Evolutionary conservation across 2,329 filamentous ascomycete genomes (phyloP), one percentile per base, ranked within the genome.

Genomic region (Emergomyces orientalis): DNA sequence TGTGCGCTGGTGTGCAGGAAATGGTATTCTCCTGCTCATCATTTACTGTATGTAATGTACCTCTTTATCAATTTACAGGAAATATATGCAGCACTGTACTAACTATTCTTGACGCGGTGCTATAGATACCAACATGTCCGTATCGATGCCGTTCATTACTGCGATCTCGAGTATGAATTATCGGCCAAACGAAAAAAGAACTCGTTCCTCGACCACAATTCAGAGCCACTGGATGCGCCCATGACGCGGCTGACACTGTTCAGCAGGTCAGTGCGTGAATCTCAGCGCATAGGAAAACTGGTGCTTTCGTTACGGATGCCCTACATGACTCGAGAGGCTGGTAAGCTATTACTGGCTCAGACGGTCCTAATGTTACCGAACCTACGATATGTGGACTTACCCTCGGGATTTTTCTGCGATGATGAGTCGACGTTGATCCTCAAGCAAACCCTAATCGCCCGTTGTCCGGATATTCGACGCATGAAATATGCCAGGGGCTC

Each of bases 81-180:
- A 52, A 17, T 25, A 34, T 54, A 54, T 27, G 3, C 22, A 25
- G 3, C 5, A 27, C 55, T 14, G 55, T 41, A 19, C 47, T 17
- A 41, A 34, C 43, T 14, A 49, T 61, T 41, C 57, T 7, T 62
- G 37, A 56, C 34, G 25, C 8, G 8, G 52, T 61, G 51, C 34
- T 59, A 43, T 70, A 95, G 90, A 68, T 96, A 95, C 74, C 87
- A 88, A 70, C 92, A 91, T 79, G 87, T 97, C 67, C 89, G 92
- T 64, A 94, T 97, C 73, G 93, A 97, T 73, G 85, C 89, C 22
- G 92, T 97, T 39, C 93, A 97, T 77, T 97, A 96, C 78, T 97
- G 93, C 79, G 86, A 89, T 67, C 88, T 89, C 69, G 93, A 97
- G 76, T 87, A 89, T 64, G 80, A 88, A 69, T 84, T 96, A 43